Base-by-base conservation (phyloP, 352 stramenopile genomes). In the Pythium utonaiense region DNA sequence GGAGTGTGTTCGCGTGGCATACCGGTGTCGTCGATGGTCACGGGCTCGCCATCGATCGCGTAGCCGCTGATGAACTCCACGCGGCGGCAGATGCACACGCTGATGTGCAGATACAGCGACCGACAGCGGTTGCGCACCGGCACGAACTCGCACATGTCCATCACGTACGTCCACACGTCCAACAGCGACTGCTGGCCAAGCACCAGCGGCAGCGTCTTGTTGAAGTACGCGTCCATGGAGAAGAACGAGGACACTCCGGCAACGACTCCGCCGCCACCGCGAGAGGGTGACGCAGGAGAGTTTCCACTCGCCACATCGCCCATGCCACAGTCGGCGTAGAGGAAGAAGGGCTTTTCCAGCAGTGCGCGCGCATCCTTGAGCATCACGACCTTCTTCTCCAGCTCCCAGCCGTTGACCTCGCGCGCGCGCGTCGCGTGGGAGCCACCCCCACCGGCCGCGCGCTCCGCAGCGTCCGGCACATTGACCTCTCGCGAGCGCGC, bases 61-160 rank as follows among this genome's bases (percentile, higher is more conserved):
- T 78, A 89, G 22, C 78, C 77, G 28, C 80, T 73, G 24, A 90
- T 80, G 57, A 95, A 95, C 70, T 95, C 85, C 31, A 88, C 74
- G 24, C 85, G 85, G 33, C 83, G 85, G 28, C 71, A 83, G 42
- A 93, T 86, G 59, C 86, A 95, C 40, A 71, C 70, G 6, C 80
- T 77, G 33, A 77, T 68, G 40, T 89, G 83, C 57, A 93, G 62
- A 58, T 90, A 91, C 33, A 95, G 64, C 54, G 75, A 71, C 5
- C 80, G 80, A 33, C 76, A 88, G 50, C 74, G 80, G 42, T 91
- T 91, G 17, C 83, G 80, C 34, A 87, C 71, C 1, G 85, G 80
- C 41, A 95, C 79, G 27, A 79, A 70, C 31, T 95, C 83, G 41
- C 82, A 82, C 78, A 91, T 89, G 60, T 95, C 83, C 70, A 95